Percentiles rank a stretch among this genome's conserved stretches.
Conservation (phyloP, 257 asterid genomes). For the Verbascum thapsus region DNA sequence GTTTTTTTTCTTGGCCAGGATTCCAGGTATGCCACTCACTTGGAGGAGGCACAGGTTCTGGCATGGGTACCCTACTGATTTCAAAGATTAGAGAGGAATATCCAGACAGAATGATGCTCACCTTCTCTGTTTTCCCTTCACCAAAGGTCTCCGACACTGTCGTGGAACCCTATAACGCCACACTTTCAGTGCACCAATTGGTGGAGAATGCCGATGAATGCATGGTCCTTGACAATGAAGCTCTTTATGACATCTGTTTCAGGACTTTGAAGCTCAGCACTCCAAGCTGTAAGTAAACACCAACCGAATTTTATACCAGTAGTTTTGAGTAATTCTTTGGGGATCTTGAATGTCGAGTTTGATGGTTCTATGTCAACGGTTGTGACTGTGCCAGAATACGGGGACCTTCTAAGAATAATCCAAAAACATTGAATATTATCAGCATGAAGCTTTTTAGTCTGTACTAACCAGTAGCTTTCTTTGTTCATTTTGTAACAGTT, state of each 20-base stretch:
- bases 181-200: constrained; percentile 87
- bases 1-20: constrained; percentile 44
- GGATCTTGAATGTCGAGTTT: no score
- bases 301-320: neutral
- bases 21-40: constrained; percentile 92
- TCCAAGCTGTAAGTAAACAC: constrained; percentile 74
- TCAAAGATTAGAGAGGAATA: constrained; percentile 92
- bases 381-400: no score
- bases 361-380: no score
- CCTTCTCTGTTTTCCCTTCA: constrained; percentile 91
- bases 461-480: neutral
- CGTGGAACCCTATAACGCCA: constrained; percentile 86
- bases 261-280: constrained; percentile 93
- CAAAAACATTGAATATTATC: no score
- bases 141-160: constrained; percentile 93
- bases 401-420: no score
- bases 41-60: constrained; percentile 95
- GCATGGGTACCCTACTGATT: constrained; percentile 91
- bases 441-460: neutral
- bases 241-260: constrained; percentile 87
- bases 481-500: constrained; percentile 46
- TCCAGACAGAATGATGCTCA: constrained; percentile 96
- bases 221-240: constrained; percentile 95
- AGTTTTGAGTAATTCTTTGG: no score
- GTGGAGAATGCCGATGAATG: constrained; percentile 95